Percentiles rank a stretch among this genome's conserved stretches.
Evolutionary conservation across 2,329 filamentous ascomycete species (phyloP).

Genomic region (Pseudocercospora fuligena): DNA sequence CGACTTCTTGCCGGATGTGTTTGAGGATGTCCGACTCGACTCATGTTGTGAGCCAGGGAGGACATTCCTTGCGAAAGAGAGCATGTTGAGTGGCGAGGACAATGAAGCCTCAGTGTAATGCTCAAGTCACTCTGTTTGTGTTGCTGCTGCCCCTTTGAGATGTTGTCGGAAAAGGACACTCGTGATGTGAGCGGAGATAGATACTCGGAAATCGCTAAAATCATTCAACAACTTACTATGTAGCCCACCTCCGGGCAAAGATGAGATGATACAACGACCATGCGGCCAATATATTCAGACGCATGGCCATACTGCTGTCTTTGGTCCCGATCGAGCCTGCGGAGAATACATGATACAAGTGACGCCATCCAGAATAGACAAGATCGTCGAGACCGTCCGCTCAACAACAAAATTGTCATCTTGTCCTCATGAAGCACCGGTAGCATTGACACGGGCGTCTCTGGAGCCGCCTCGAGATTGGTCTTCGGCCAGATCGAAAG

Average conservation of each 20-base stretch:
- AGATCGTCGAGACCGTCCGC: conserved; percentile 15
- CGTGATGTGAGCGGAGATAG: background rate
- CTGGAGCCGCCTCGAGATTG: conserved; percentile 1
- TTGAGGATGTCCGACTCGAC: conserved; percentile 6
- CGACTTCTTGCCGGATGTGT: conserved; percentile 20
- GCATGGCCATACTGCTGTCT: background rate
- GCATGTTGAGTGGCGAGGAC: conserved; percentile 13
- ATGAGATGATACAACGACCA: conserved; percentile 2
- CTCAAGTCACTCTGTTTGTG: background rate
- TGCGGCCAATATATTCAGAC: background rate
- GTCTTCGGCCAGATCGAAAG: background rate
- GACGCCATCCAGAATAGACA: conserved; percentile 11
- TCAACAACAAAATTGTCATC: conserved; percentile 14
- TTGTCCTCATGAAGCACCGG: conserved; percentile 2
- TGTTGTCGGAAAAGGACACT: background rate
- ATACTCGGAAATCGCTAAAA: background rate
- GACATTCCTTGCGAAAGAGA: conserved; percentile 18
- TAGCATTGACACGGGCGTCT: conserved; percentile 10
- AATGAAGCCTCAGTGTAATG: background rate
- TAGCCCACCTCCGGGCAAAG: background rate
- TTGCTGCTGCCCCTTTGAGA: background rate
- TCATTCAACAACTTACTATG: background rate
- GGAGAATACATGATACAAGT: background rate
- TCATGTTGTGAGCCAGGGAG: conserved; percentile 20
- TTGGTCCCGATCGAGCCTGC: background rate